Evolutionary conservation across 2,329 filamentous ascomycete species (phyloP), one percentile per base, ranked within the genome.

Genomic region (Orbilia javanica): DNA sequence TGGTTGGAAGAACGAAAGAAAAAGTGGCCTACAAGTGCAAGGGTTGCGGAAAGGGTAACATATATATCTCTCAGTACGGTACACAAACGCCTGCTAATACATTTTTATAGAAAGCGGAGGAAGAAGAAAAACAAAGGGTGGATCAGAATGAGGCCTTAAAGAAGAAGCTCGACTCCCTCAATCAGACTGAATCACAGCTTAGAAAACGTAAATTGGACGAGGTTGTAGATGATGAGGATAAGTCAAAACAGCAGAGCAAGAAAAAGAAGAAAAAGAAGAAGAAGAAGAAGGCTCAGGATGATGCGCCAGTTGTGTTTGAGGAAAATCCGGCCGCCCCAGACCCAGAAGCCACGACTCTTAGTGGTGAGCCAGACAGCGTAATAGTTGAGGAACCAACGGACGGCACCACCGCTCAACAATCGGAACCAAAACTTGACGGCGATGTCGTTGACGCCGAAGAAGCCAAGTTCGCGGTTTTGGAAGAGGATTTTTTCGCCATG

Each of bases 241-340:
- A 71, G n/a, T 64, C 66, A n/a, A 77, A 71, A 31, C 73, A 77
- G 18, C 73, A 68, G 42, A 77, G 66, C 52, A 77, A 77, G 73
- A 77, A 77, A 36, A 77, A 77, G 60, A 77, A 77, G 34, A 77
- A 77, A 34, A 77, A 77, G 67, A 77, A 77, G 66, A 77, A 77
- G 73, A 77, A 77, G 73, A 77, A 77, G 66, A 77, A 55, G 73
- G 27, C 48, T 42, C 73, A 77, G 31, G 73, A 77, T 39, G 73
- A 77, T 27, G 73, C 73, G 13, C 73, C 73, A 6, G 73, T 77
- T n/a, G 73, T 18, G 3, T 77, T 77, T 27, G 73, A 77, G 27
- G 73, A 77, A 31, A 63, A 60, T 6, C 22, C 73, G n/a, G 44
- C 62, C 4, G 50, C 42, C 22, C 27, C 66, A 2, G 52, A 46